Conservation (phyloP, 2,329 filamentous ascomycete species). For the Talaromyces amestolkiae region DNA sequence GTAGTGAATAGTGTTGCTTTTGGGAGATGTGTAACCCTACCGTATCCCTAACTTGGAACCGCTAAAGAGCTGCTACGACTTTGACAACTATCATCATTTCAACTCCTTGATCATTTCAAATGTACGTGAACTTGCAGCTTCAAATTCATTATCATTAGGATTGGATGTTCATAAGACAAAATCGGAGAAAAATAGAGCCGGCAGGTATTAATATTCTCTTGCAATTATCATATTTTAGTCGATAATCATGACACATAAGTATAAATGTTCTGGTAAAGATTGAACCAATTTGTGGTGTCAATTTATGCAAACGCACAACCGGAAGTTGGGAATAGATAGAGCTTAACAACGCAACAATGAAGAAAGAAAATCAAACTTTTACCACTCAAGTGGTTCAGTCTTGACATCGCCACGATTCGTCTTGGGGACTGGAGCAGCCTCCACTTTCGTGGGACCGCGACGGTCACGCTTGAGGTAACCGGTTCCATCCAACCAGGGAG, state of each 20-base stretch:
- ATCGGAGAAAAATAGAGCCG: neutral
- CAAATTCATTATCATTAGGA: neutral
- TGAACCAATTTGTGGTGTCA: neutral
- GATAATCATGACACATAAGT: neutral
- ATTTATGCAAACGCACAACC: constrained; percentile 1
- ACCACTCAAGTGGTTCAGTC: constrained; percentile 88
- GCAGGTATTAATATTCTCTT: neutral
- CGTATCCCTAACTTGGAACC: too few species aligned
- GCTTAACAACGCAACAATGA: neutral
- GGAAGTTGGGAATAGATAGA: neutral
- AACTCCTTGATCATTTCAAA: neutral
- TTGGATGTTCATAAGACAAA: neutral
- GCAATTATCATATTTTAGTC: neutral
- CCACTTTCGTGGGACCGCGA: constrained; percentile 60
- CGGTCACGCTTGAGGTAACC: constrained; percentile 67
- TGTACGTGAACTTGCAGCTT: neutral
- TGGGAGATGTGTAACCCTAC: too few species aligned
- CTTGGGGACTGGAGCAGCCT: constrained; percentile 71
- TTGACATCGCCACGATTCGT: constrained; percentile 84
- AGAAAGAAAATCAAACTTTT: constrained; percentile 26
- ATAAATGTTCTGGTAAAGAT: neutral
- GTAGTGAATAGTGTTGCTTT: too few species aligned
- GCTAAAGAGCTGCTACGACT: too few species aligned
- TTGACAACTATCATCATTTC: too few species aligned
- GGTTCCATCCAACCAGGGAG: constrained; percentile 86